Conservation (phyloP, 2,329 filamentous ascomycete species). For the Penicillium sp. region DNA sequence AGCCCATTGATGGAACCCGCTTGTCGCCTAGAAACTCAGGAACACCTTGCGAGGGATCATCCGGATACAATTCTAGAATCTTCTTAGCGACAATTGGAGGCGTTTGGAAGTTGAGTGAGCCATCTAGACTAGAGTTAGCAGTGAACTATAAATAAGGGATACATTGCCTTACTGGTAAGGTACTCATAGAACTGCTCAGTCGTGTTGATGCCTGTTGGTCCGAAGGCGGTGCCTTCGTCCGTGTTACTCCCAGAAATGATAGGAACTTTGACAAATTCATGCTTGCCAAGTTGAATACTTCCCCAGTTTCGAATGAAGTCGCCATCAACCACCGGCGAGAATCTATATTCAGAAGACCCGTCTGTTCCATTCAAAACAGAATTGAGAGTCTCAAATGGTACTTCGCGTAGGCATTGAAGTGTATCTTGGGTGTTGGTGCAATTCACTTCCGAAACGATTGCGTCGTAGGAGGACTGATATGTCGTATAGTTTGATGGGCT, state of each 20-base stretch:
- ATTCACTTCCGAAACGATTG: conserved; percentile 61
- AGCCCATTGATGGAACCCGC: conserved; percentile 44
- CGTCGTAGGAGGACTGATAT: conserved; percentile 60
- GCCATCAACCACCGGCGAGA: conserved; percentile 56
- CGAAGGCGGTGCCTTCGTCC: conserved; percentile 67
- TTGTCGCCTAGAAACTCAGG: conserved; percentile 47
- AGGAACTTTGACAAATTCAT: conserved; percentile 67
- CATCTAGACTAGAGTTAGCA: conserved; percentile 27
- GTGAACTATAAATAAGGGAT: neutral
- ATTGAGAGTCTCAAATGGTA: conserved; percentile 65
- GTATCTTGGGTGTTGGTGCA: conserved; percentile 63
- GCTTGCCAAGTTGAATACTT: conserved; percentile 58
- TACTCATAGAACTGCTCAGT: conserved; percentile 55
- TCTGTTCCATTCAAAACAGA: conserved; percentile 52
- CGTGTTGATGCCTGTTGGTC: conserved; percentile 58
- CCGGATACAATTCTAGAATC: conserved; percentile 58
- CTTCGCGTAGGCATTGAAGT: conserved; percentile 67
- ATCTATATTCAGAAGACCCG: conserved; percentile 39
- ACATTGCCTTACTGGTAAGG: conserved; percentile 35
- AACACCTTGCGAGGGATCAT: conserved; percentile 55
- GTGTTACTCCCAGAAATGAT: conserved; percentile 67
- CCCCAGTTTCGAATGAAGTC: conserved; percentile 60
- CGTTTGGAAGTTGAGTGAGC: conserved; percentile 26
- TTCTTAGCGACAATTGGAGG: conserved; percentile 37
- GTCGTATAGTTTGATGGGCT: conserved; percentile 45